Base-by-base conservation (phyloP, 1,284 basidiomycete genomes). In the Malassezia sp. region DNA sequence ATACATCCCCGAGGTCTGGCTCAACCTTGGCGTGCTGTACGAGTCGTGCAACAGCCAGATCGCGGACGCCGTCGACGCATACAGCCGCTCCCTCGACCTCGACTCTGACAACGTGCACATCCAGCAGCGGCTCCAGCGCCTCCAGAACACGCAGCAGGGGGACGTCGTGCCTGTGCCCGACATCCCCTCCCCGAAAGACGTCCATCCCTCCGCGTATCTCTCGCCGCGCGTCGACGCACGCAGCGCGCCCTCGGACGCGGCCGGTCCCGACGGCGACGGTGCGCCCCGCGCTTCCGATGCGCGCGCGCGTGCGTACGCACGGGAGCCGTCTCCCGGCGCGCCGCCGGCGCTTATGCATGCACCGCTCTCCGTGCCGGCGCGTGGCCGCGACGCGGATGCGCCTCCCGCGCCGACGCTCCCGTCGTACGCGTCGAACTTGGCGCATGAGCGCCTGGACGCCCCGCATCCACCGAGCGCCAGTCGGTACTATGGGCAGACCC, bases 11-110 rank as follows among this genome's bases (percentile, higher is more conserved):
- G 91, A 97, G 72, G 91, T 97, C 3, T 97, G 93, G 91, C 96
- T 90, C 73, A 90, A 97, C 73, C 80, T 97, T 21, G 93, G 91
- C 37, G 86, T 83, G 55, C 76, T 97, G 1, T 99, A 97, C 71
- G 91, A 99, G 73, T 85, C 84, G 55, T 97, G 91, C 77, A 97
- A 97, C 75, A 96, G 97, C 71, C 93, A 97, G 73, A 89, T 96
- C 67, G 83, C 84, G 35, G 93, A 97, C 67, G 91, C 93, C 24
- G 95, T 97, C 66, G 91, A 99, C 61, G 91, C 93, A 0, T 97
- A 99, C 42, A 53, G 57, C 20, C 56, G 67, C 14, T 61, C 61
- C 8, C 55, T 62, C 38, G 67, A 69, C 45, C 56, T 69, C 17
- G 67, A 67, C 24, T 65, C 67, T 4, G 63, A 69, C 23, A 66